Conservation (phyloP, 2,329 filamentous ascomycete genomes). For the Tolypocladium nubicola region DNA sequence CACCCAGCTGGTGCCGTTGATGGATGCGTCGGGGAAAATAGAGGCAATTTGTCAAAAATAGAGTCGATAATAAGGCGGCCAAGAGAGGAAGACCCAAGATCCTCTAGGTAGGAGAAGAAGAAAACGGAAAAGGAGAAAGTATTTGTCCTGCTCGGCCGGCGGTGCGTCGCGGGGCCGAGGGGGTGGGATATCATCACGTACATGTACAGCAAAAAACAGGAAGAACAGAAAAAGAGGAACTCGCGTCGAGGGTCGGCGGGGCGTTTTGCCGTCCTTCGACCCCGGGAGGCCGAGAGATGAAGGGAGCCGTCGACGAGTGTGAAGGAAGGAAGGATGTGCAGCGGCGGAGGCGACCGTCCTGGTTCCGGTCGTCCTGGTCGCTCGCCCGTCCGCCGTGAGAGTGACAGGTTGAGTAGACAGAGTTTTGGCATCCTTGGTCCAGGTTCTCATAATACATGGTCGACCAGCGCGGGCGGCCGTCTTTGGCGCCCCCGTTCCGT, state of each 20-base stretch:
- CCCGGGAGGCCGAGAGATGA: background rate
- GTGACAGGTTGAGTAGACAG: background rate
- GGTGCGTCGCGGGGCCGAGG: background rate
- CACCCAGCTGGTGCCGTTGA: background rate
- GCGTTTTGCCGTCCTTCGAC: background rate
- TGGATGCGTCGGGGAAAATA: too few species aligned
- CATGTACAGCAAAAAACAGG: background rate
- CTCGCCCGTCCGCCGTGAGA: background rate
- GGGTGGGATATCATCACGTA: conserved; percentile 8
- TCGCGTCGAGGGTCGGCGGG: background rate
- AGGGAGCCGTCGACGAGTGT: background rate
- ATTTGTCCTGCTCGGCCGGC: background rate
- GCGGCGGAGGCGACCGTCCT: background rate
- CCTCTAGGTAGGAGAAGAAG: background rate
- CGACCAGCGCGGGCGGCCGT: background rate
- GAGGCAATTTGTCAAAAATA: background rate
- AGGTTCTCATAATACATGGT: conserved; percentile 2
- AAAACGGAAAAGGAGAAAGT: background rate
- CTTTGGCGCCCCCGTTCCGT: background rate
- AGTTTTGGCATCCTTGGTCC: background rate
- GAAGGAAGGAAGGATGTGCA: background rate
- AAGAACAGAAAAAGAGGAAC: background rate
- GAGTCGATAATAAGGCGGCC: background rate
- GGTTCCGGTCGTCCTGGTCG: background rate
- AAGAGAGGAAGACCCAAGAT: background rate